Base-by-base conservation (phyloP, 23 red algal species). In the Gracilaria domingensis region DNA sequence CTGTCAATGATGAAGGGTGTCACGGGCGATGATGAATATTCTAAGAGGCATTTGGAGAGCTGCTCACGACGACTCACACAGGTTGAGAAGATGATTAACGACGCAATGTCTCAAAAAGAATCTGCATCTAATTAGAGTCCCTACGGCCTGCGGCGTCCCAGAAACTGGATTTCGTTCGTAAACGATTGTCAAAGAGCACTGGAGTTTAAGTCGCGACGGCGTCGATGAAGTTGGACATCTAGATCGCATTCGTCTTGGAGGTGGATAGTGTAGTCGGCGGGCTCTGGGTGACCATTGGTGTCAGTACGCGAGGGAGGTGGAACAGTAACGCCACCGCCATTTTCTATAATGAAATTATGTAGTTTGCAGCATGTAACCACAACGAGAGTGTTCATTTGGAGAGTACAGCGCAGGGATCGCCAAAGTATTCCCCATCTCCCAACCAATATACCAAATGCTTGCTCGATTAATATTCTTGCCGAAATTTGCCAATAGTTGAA, bases 291-390 rank as follows among this genome's bases (percentile, higher is more conserved):
- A 7, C 4, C 26, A 47, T 25, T 45, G 11, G 42, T 45, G 42
- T 45, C 42, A 45, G 42, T 11, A 45, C 5, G 4, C 11, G 42
- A 45, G 11, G 42, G 42, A 11, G 42, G 42, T 18, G 81, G 30
- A 36, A 65, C 33, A 29, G 53, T 21, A 11, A 81, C 2, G 4
- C 14, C 32, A 24, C n/a, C 29, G 51, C 14, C n/a, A 45, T 83
- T 83, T 1, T 83, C 47, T 62, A 83, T 61, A 20, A 83, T 59
- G 35, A 32, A 83, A 37, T 61, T 83, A 26, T 83, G 79, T 61
- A 59, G 40, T 40, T 83, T 83, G 36, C 79, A 83, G 50, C 79
- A 83, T 12, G 53, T 45, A 42, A 28, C 24, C 11, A 83, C 37
- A 28, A 59, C 12, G 0, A 14, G 24, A 56, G 54, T 33, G 28